Evolutionary conservation across 2,329 filamentous ascomycete species (phyloP).

Genomic region (Neofusicoccum sp.): DNA sequence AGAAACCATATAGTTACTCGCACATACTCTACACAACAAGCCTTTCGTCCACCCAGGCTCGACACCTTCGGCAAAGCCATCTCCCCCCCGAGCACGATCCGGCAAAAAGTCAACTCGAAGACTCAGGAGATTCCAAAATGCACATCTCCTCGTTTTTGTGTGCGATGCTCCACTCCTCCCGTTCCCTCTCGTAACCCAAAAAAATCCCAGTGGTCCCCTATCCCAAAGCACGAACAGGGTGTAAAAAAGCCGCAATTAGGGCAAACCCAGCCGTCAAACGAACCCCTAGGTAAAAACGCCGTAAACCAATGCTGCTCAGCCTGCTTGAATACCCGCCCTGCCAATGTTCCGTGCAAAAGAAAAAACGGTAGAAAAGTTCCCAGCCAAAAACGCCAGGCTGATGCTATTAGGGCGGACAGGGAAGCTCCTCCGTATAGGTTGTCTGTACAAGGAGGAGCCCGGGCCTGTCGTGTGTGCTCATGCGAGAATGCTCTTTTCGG

Average conservation of each 20-base stretch:
- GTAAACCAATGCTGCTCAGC: conserved; percentile 11
- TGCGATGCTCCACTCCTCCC: neutral
- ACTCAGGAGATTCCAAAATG: conserved; percentile 1
- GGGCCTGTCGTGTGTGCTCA: neutral
- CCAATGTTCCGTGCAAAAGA: neutral
- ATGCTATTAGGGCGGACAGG: conserved; percentile 10
- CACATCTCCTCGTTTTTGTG: neutral
- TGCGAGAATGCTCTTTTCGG: conserved; percentile 7
- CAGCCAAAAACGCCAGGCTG: conserved; percentile 8
- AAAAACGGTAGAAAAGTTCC: neutral
- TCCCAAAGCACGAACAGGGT: neutral
- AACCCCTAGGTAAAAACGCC: neutral
- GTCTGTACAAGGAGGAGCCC: conserved; percentile 8
- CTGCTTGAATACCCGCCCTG: neutral
- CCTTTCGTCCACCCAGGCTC: too few species aligned
- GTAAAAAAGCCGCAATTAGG: neutral
- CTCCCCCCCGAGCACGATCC: neutral
- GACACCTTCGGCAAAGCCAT: too few species aligned
- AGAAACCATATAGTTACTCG: too few species aligned
- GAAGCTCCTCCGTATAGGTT: neutral
- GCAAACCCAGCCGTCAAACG: neutral
- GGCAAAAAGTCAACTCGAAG: neutral
- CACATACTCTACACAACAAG: too few species aligned
- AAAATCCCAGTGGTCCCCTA: neutral
- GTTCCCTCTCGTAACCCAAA: neutral